These are phyloP conservation scores for Curvularia hawaiiensis DNA, from an alignment of 2,329 filamentous ascomycete species.

Conservation along the genomic window DNA sequence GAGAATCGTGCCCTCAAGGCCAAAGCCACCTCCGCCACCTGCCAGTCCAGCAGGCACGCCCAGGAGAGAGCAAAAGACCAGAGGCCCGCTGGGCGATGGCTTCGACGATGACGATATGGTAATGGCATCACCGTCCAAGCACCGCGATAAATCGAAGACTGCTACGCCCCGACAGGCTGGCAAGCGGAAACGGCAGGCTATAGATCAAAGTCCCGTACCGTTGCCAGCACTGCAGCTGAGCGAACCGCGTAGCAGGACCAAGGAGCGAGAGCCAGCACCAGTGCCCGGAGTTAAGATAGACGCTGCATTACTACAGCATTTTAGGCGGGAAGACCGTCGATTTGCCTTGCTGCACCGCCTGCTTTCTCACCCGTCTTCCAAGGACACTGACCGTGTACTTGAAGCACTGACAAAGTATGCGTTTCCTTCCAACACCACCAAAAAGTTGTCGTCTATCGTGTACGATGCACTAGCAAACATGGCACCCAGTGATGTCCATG, in stretches of 20 bases:
- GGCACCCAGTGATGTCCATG: slow-evolving; percentile 55
- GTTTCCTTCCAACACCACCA: slow-evolving; percentile 63
- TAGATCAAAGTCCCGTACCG: slow-evolving; percentile 68
- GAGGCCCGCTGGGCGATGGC: slow-evolving; percentile 68
- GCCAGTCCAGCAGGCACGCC: slow-evolving; percentile 60
- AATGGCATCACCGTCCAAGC: slow-evolving; percentile 60
- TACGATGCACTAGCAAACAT: slow-evolving; percentile 68
- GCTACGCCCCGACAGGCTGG: slow-evolving; percentile 65
- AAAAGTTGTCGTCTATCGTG: slow-evolving; percentile 69
- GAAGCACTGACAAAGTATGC: slow-evolving; percentile 69
- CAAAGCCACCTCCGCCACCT: slow-evolving; percentile 24
- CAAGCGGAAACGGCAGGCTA: slow-evolving; percentile 70
- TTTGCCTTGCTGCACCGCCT: slow-evolving; percentile 62
- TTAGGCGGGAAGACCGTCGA: slow-evolving; percentile 47
- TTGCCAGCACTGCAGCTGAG: slow-evolving; percentile 57
- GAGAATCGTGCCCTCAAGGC: slow-evolving; percentile 29
- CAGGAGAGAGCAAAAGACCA: slow-evolving; percentile 62
- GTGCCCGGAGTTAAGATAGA: slow-evolving; percentile 21
- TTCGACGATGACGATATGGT: slow-evolving; percentile 73
- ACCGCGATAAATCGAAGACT: slow-evolving; percentile 54
- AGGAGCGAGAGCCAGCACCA: slow-evolving; percentile 32
- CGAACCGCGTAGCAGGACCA: slow-evolving; percentile 47
- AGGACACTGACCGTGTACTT: slow-evolving; percentile 65
- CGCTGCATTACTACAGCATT: slow-evolving; percentile 42
- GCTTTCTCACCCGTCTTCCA: slow-evolving; percentile 64